These are phyloP conservation scores for Arabis alpina DNA, from an alignment of 345 rosid genomes.

Conservation along the genomic window DNA sequence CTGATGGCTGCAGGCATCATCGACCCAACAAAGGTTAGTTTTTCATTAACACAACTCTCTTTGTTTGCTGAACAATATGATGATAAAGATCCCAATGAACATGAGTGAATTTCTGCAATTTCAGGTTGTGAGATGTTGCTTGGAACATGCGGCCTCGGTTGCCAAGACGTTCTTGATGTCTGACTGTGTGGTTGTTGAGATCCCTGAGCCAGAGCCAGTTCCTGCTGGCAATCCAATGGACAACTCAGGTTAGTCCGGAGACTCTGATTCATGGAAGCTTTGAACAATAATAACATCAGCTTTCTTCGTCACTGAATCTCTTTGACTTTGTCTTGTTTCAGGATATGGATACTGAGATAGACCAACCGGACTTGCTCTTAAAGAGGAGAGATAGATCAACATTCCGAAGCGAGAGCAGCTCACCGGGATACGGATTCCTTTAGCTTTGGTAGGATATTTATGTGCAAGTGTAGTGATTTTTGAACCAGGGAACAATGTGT, in stretches of 20 bases:
- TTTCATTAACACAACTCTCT: neutral
- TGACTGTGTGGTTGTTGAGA: conserved; percentile 95
- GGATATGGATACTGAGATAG: conserved; percentile 40
- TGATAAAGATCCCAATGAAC: neutral
- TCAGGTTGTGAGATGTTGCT: conserved; percentile 92
- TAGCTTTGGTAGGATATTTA: conserved; percentile 8
- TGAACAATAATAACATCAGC: conserved; percentile 4
- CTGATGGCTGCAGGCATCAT: conserved; percentile 94
- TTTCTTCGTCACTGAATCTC: conserved; percentile 22
- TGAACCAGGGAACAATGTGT: conserved; percentile 26
- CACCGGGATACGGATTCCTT: conserved; percentile 23
- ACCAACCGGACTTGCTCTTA: neutral
- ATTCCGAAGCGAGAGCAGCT: conserved; percentile 33
- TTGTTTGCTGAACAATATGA: conserved; percentile 13
- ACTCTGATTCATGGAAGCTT: neutral
- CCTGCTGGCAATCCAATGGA: conserved; percentile 88
- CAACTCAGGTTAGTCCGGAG: conserved; percentile 65
- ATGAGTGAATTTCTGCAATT: neutral
- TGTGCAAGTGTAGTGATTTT: conserved; percentile 32
- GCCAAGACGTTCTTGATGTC: conserved; percentile 98
- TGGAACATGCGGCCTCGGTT: conserved; percentile 93
- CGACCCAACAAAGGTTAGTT: conserved; percentile 85
- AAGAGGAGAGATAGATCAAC: conserved; percentile 14
- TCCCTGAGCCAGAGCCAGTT: conserved; percentile 76
- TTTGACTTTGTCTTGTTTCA: conserved; percentile 12